Evolutionary conservation across 345 rosid genomes (phyloP), one percentile per base, ranked within the genome.

Genomic region (Syzygium aromaticum): DNA sequence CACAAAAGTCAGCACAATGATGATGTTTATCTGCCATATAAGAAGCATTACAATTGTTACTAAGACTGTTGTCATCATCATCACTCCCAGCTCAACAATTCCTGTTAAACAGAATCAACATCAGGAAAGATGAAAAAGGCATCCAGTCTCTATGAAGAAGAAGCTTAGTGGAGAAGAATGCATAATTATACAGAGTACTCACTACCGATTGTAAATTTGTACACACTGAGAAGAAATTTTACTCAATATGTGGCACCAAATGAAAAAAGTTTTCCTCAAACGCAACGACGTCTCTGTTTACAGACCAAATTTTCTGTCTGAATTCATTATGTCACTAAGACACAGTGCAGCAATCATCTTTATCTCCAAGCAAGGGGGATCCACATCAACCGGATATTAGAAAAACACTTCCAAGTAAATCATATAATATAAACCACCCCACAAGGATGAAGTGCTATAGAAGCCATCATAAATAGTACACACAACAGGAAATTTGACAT

Each of bases 41-140:
- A 98, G 99, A 91, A 98, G 99, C 99, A 98, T 98, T 87, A 98
- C 98, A 84, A 98, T 88, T 51, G 99, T 98, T 87, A 96, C 98
- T 85, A 98, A 92, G 82, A 95, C 84, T 86, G 99, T 96, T 67
- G 99, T 98, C 96, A 95, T 98, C 99, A 96, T 98, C 99, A 98
- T 98, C 90, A 98, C 98, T 85, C 98, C 99, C 46, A 96, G 92
- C 95, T 96, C 99, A 84, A 98, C 98, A 93, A 98, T 95, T 88
- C 97, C 99, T 98, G 96, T 84, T 80, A 89, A 87, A 91, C 52
- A 87, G 59, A 87, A 87, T 84, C 11, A 23, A 73, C 85, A 91
- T 89, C 84, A 90, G 89, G 85, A 84, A 51, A 86, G 86, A 56
- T 80, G 17, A 40, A 87, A 64, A 88, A 63, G 56, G 84, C 49